Base-by-base conservation (phyloP, 2,329 filamentous ascomycete species). In the Neophaeococcomyces mojaviensis region DNA sequence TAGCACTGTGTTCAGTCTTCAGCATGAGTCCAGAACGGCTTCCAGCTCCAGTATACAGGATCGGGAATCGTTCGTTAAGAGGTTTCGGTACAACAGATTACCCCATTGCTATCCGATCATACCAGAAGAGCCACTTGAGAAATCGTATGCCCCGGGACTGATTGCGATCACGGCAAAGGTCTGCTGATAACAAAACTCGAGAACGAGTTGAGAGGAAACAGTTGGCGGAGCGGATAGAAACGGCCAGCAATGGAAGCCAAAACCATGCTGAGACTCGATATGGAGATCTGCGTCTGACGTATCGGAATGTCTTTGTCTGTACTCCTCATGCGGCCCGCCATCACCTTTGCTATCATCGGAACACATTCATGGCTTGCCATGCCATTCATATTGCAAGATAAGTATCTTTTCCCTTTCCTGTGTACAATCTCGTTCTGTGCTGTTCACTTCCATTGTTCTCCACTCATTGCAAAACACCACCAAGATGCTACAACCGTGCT, bases 201-300 rank as follows among this genome's bases (percentile, higher is more conserved):
- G n/a, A n/a, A n/a, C n/a, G n/a, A n/a, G n/a, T n/a, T n/a, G n/a
- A n/a, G n/a, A n/a, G n/a, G n/a, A n/a, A n/a, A n/a, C n/a, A n/a
- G n/a, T 44, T 32, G 32, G 5, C 9, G 13, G n/a, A 12, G 22
- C 41, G 41, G 41, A 37, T 44, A 44, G 19, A 32, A 2, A 9
- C 41, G 41, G 41, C 33, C 35, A 32, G 41, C 31, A 28, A 44
- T 26, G 41, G 41, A 37, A 13, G 12, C 32, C 16, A 37, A 12
- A 16, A 10, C 31, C 22, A n/a, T 13, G 10, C 37, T 18, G 20
- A 8, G 22, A 9, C 3, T 20, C 39, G 33, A 19, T 22, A 5
- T 18, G 41, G 32, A 36, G 41, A 26, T 44, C 19, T 18, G 20
- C 33, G 32, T 10, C 41, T 37, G 41, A 44, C 33, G 41, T 41